A percentile compares a stretch with the other conserved stretches of the same genome.
These are phyloP conservation scores for Mrakiaceae sp. DNA, from an alignment of 1,284 basidiomycete genomes.

Conservation along the genomic window DNA sequence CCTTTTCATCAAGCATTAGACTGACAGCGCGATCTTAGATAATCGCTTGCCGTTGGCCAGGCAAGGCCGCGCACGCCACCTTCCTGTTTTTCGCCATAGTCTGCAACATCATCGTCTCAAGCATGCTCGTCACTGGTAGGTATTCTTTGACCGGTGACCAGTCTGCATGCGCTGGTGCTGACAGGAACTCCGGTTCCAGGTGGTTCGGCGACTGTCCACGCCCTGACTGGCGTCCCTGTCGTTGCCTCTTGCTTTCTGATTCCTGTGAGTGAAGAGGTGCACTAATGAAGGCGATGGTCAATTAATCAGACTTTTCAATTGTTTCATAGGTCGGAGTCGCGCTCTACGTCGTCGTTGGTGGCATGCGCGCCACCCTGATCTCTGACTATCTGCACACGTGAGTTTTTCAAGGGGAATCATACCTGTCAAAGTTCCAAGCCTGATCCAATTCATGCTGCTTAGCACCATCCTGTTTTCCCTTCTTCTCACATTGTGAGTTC, in stretches of 20 bases:
- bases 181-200: background rate
- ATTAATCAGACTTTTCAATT: slow-evolving; percentile 18
- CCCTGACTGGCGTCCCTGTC: slow-evolving; percentile 71
- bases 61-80: slow-evolving; percentile 54
- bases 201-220: slow-evolving; percentile 64
- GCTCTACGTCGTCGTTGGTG: slow-evolving; percentile 30
- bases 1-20: background rate
- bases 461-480: slow-evolving; percentile 58
- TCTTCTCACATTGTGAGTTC: background rate
- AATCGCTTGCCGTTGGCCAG: slow-evolving; percentile 53
- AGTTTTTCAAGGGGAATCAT: background rate
- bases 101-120: slow-evolving; percentile 64
- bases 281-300: background rate
- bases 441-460: slow-evolving; percentile 42
- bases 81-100: slow-evolving; percentile 69
- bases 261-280: slow-evolving; percentile 32
- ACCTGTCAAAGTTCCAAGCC: too few relatives aligned
- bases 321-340: slow-evolving; percentile 30
- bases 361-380: slow-evolving; percentile 13
- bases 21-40: slow-evolving; percentile 45
- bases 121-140: slow-evolving; percentile 45
- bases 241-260: slow-evolving; percentile 69
- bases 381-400: slow-evolving; percentile 35
- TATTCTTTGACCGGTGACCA: background rate
- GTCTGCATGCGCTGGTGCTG: background rate